These are phyloP conservation scores for Dioscorea dumetorum DNA, from an alignment of 106 monocot genomes.

Conservation along the genomic window DNA sequence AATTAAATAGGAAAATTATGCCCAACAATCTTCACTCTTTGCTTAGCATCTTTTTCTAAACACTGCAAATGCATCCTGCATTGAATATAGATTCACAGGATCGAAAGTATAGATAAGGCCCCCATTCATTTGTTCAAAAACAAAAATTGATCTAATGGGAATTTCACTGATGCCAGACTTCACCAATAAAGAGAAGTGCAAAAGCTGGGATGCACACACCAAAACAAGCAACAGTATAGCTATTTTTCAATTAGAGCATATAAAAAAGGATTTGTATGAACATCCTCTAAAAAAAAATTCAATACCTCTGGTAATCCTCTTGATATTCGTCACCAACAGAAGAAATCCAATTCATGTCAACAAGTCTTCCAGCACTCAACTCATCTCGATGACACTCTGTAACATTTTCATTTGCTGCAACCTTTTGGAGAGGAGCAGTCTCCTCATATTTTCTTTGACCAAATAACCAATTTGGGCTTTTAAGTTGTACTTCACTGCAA, in stretches of 20 bases:
- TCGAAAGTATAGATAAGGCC: too few species aligned
- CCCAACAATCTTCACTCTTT: too few species aligned
- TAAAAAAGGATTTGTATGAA: too few species aligned
- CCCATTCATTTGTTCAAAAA: too few species aligned
- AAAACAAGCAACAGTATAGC: too few species aligned
- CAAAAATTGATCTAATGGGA: too few species aligned
- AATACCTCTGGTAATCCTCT: conserved; percentile 59
- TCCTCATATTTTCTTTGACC: conserved; percentile 89
- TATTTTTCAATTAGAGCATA: too few species aligned
- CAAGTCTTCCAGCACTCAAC: conserved; percentile 19
- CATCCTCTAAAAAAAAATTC: not conserved
- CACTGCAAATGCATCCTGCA: too few species aligned
- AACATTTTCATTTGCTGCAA: conserved; percentile 19
- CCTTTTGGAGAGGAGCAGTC: conserved; percentile 28
- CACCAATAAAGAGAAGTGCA: not conserved
- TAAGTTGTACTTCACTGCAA: conserved; percentile 95
- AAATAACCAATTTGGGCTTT: conserved; percentile 95
- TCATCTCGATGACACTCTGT: conserved; percentile 17
- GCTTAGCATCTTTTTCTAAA: too few species aligned
- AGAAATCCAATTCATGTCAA: conserved; percentile 46
- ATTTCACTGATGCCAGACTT: not conserved
- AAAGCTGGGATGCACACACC: not conserved
- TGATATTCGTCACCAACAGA: conserved; percentile 30
- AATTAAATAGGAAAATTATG: too few species aligned
- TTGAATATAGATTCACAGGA: too few species aligned